Evolutionary conservation across 2,329 filamentous ascomycete species (phyloP), one percentile per base, ranked within the genome.

Genomic region (Dissoconium aciculare): DNA sequence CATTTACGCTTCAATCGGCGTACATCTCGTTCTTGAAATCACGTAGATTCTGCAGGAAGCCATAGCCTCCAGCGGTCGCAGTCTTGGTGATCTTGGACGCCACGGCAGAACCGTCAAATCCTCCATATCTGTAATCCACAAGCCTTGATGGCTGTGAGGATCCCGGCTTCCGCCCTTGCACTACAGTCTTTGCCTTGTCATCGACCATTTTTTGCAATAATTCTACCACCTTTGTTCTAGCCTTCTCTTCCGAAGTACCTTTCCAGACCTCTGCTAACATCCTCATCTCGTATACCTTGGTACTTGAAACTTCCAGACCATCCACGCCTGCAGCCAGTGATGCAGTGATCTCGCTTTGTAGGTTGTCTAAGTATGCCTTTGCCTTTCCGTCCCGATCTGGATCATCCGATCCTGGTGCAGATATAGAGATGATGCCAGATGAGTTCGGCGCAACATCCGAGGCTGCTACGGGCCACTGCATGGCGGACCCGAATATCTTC

Each of bases 181-280:
- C 64, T 24, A 67, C 34, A 1, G 53, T 53, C 40, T 53, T 64
- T 40, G 62, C 59, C 42, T 63, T 62, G 14, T 94, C 87, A 49
- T 94, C 84, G 2, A 93, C 81, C 56, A 82, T 67, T 60, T 74
- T 83, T 17, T 74, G 73, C 45, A 98, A 54, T 30, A 69, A 67
- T 41, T 95, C 87, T 11, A 98, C 75, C 51, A 94, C 84, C 47
- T 72, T 79, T 6, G 60, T 60, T 31, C 89, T 66, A 4, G 83
- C 82, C 57, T 81, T 91, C 54, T 95, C 89, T 58, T 98, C 89
- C 0, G 81, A 78, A 2, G 89, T 94, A n/a, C 84, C 84, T 52
- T 79, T 87, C 85, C 89, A 98, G 13, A 98, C 74, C n/a, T 59
- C 59, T 3, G 74, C 72, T 40, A 95, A 58, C 39, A 74, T 69